A percentile compares a stretch with the other conserved stretches of the same genome.
These are phyloP conservation scores for Pezicula rhizophila DNA, from an alignment of 2,329 filamentous ascomycete species.

Conservation along the genomic window DNA sequence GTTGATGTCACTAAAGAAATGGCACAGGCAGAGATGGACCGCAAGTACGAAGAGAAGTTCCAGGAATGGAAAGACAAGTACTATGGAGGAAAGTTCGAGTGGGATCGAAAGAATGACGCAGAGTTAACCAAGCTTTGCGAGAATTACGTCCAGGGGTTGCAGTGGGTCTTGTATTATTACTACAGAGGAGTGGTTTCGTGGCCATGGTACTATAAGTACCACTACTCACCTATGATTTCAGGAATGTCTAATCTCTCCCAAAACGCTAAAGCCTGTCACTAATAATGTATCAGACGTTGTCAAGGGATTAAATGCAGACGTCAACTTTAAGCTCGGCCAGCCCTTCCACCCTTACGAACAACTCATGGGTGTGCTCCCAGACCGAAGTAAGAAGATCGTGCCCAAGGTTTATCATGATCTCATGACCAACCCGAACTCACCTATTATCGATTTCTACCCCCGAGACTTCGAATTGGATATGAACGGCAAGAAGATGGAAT, in stretches of 20 bases:
- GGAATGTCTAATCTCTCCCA: conserved; percentile 37
- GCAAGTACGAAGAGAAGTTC: conserved; percentile 87
- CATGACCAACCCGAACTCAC: conserved; percentile 85
- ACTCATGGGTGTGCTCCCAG: conserved; percentile 94
- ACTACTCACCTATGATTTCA: conserved; percentile 96
- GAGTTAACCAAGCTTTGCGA: conserved; percentile 80
- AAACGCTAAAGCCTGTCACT: conserved; percentile 17
- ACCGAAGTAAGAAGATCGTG: conserved; percentile 95
- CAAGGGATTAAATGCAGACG: conserved; percentile 77
- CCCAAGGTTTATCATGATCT: conserved; percentile 80
- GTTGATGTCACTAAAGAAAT: conserved; percentile 75
- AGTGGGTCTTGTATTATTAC: conserved; percentile 98
- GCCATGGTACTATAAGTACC: conserved; percentile 97
- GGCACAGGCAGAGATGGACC: conserved; percentile 69
- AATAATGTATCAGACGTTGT: conserved; percentile 61
- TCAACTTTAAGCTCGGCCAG: conserved; percentile 89
- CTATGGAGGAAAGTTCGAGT: conserved; percentile 86
- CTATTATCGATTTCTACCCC: conserved; percentile 97
- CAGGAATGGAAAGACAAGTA: conserved; percentile 90
- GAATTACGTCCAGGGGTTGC: conserved; percentile 94
- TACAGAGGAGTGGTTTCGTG: conserved; percentile 95
- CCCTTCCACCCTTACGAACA: conserved; percentile 95
- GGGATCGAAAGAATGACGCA: conserved; percentile 73
- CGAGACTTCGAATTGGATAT: conserved; percentile 96
- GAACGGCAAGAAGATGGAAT: conserved; percentile 99